Conservation (phyloP, 75 land plant genomes). For the Picea glauca region DNA sequence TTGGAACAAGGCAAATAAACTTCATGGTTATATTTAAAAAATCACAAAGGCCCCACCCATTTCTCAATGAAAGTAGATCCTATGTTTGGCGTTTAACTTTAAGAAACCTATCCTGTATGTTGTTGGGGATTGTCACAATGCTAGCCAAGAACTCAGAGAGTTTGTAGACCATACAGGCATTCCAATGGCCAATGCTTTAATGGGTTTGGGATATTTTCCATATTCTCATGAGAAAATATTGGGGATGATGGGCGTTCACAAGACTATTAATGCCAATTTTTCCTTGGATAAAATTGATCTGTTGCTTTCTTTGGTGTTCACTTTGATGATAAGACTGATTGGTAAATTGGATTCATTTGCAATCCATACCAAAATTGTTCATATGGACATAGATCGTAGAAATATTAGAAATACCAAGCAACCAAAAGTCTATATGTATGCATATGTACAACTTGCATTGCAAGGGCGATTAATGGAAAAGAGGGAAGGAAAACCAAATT, state of each 20-base stretch:
- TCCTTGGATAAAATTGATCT: conserved; percentile 76
- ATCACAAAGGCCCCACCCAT: conserved; percentile 50
- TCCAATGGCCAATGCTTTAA: conserved; percentile 80
- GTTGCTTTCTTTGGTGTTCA: conserved; percentile 88
- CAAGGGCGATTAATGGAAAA: conserved; percentile 33
- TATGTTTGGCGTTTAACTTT: conserved; percentile 44
- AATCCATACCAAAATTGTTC: conserved; percentile 83
- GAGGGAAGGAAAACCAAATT: conserved; percentile 27
- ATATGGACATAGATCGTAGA: conserved; percentile 91
- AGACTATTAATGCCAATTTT: conserved; percentile 91
- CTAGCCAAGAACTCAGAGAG: conserved; percentile 67
- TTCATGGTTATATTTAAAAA: conserved; percentile 59
- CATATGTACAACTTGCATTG: conserved; percentile 66
- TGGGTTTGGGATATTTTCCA: conserved; percentile 64
- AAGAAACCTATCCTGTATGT: conserved; percentile 25
- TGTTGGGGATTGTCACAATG: conserved; percentile 83
- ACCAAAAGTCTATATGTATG: conserved; percentile 80
- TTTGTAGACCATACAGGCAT: conserved; percentile 82
- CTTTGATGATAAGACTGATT: conserved; percentile 89
- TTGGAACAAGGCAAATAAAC: conserved; percentile 58
- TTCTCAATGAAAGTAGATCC: conserved; percentile 52
- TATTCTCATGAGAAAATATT: too few relatives aligned
- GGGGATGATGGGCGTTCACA: conserved; percentile 91
- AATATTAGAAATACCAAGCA: conserved; percentile 97
- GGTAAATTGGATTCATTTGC: conserved; percentile 96